Percentiles rank a stretch among this genome's conserved stretches.
phyloP scores from a whole-genome alignment of 768 basidiomycete genomes.

The Amanita phalloides region DNA sequence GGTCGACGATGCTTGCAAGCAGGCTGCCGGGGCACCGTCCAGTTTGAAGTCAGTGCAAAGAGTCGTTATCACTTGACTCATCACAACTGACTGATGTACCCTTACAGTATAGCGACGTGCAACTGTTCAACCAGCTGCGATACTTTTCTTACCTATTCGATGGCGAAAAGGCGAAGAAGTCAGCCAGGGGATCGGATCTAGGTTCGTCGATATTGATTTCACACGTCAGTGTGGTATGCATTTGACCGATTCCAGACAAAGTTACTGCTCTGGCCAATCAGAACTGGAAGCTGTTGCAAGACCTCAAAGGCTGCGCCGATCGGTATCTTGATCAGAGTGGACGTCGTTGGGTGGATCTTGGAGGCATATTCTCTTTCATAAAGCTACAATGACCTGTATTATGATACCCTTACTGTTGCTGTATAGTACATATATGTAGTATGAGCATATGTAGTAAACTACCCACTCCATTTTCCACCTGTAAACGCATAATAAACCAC shows the following conservation, averaged over 20 bases:
- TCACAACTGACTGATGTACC: not conserved
- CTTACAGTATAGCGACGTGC: slow-evolving; percentile 68
- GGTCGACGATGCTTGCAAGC: slow-evolving; percentile 68
- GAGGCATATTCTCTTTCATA: slow-evolving; percentile 74
- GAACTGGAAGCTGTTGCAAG: slow-evolving; percentile 40
- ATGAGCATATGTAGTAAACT: too few relatives aligned
- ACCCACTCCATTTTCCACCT: too few relatives aligned
- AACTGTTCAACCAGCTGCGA: slow-evolving; percentile 84
- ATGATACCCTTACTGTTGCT: too few relatives aligned
- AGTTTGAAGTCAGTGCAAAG: slow-evolving; percentile 56
- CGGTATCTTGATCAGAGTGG: slow-evolving; percentile 84
- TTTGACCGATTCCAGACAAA: slow-evolving; percentile 32
- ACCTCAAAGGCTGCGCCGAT: slow-evolving; percentile 49
- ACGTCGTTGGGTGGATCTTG: slow-evolving; percentile 82
- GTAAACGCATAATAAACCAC: too few relatives aligned
- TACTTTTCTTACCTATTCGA: slow-evolving; percentile 80
- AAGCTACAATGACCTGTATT: slow-evolving; percentile 28
- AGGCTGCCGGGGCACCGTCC: slow-evolving; percentile 60
- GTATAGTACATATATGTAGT: too few relatives aligned
- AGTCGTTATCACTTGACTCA: not conserved
- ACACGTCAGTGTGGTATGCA: not conserved
- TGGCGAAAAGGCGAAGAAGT: slow-evolving; percentile 44
- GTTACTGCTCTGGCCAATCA: slow-evolving; percentile 35
- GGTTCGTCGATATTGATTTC: slow-evolving; percentile 19
- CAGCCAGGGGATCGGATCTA: slow-evolving; percentile 33